A percentile compares a stretch with the other conserved stretches of the same genome.
Conservation (phyloP, 75 land plant genomes). For the Sequoia sempervirens region DNA sequence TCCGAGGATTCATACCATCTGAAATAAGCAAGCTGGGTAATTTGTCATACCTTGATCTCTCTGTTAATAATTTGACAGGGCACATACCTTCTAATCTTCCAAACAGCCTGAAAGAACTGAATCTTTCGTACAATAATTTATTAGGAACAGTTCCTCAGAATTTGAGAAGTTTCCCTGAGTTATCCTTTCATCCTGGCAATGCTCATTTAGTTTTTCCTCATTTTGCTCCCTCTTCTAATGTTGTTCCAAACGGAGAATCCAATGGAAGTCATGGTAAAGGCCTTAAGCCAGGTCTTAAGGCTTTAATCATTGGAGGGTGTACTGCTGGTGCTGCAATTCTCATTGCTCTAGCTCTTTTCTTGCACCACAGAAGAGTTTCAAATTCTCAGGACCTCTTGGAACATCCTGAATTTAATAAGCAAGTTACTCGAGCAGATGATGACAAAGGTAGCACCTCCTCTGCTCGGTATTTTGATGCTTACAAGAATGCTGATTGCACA, state of each 20-base stretch:
- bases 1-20: conserved; percentile 68
- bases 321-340: conserved; percentile 52
- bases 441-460: conserved; percentile 17
- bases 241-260: conserved; percentile 13
- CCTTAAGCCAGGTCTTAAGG: conserved; percentile 35
- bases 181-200: conserved; percentile 95
- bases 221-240: conserved; percentile 32
- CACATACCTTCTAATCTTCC: conserved; percentile 68
- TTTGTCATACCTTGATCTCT: conserved; percentile 67
- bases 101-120: conserved; percentile 39
- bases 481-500: neutral
- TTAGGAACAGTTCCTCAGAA: conserved; percentile 73
- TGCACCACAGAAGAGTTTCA: conserved; percentile 44
- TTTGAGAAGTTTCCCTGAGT: conserved; percentile 64
- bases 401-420: conserved; percentile 9
- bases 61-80: conserved; percentile 73
- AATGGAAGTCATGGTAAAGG: conserved; percentile 16
- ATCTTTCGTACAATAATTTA: conserved; percentile 76
- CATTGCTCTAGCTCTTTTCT: conserved; percentile 44
- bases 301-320: conserved; percentile 54
- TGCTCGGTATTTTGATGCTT: conserved; percentile 14
- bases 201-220: conserved; percentile 38
- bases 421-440: conserved; percentile 19
- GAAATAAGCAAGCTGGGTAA: conserved; percentile 40
- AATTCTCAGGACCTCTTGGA: conserved; percentile 18